Percentiles rank a stretch among this genome's conserved stretches.
phyloP scores from a whole-genome alignment of 441 rosid genomes.

The Sinapis alba region DNA sequence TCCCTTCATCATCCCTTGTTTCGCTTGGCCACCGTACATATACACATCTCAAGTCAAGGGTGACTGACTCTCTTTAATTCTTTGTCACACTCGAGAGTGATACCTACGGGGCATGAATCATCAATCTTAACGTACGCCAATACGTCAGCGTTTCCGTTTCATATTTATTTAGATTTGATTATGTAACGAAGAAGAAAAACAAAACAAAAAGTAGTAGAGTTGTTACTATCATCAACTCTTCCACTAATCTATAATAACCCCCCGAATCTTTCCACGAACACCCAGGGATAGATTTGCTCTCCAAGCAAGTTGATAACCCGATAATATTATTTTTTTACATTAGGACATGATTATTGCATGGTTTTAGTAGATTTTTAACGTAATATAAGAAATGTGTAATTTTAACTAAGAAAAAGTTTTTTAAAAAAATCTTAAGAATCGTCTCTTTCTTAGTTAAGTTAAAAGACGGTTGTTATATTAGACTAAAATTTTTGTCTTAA shows the following conservation, averaged over 20 bases:
- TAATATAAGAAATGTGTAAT: no score
- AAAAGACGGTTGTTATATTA: no score
- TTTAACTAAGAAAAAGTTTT: no score
- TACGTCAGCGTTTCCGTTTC: not conserved
- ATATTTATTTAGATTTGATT: not conserved
- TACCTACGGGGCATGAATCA: constrained; percentile 18
- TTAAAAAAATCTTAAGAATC: no score
- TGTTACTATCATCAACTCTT: constrained; percentile 26
- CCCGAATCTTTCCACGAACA: constrained; percentile 24
- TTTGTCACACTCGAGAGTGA: constrained; percentile 29
- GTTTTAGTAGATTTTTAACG: no score
- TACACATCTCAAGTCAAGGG: constrained; percentile 19
- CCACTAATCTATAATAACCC: constrained; percentile 17
- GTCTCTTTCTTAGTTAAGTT: no score
- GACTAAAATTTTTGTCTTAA: no score
- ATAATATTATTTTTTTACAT: not conserved
- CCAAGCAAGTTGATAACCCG: not conserved
- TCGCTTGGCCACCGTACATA: not conserved
- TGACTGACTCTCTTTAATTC: not conserved
- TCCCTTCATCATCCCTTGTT: no score
- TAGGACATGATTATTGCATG: no score
- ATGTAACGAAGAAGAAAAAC: not conserved
- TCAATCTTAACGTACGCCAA: constrained; percentile 23
- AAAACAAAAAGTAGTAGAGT: not conserved
- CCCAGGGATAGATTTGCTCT: constrained; percentile 8